A percentile compares a stretch with the other conserved stretches of the same genome.
Evolutionary conservation across 2,329 filamentous ascomycete genomes (phyloP).

Genomic region (Paracorniculantispora psalliotae): DNA sequence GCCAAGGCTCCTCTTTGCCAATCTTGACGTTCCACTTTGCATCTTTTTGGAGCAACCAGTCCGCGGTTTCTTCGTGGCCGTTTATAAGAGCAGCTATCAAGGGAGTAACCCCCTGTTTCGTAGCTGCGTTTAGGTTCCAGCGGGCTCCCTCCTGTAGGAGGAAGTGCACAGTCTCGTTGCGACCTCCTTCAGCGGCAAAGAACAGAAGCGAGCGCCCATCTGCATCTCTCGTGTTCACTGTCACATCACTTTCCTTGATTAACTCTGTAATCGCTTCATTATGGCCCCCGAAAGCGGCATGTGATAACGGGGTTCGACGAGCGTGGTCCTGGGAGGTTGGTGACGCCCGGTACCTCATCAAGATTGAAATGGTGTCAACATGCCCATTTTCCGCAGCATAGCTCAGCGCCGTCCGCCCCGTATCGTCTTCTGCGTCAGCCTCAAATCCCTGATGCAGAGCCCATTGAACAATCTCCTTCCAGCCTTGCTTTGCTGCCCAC

Average conservation of each 20-base stretch:
- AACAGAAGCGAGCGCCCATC: background rate
- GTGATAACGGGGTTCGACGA: slow-evolving; percentile 1
- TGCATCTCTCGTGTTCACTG: background rate
- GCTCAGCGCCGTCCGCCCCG: background rate
- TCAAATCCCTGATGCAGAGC: background rate
- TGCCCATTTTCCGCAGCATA: background rate
- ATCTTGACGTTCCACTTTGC: background rate
- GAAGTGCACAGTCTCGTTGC: background rate
- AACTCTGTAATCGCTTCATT: background rate
- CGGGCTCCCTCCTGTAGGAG: background rate
- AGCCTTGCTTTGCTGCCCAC: background rate
- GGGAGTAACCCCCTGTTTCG: background rate
- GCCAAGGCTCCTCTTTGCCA: background rate
- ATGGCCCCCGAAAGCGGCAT: background rate
- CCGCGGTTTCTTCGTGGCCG: background rate
- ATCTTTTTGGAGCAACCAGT: background rate
- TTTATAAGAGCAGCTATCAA: background rate
- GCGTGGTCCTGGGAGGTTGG: background rate
- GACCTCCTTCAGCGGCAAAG: background rate
- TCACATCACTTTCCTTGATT: background rate
- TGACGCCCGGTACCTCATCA: background rate
- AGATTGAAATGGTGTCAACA: background rate
- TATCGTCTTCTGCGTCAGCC: background rate
- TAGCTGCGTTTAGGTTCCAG: background rate
- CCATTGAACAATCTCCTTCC: background rate